Percentiles rank a stretch among this genome's conserved stretches.
Conservation (phyloP, 768 basidiomycete species). For the Dacryopinax primogenitus region DNA sequence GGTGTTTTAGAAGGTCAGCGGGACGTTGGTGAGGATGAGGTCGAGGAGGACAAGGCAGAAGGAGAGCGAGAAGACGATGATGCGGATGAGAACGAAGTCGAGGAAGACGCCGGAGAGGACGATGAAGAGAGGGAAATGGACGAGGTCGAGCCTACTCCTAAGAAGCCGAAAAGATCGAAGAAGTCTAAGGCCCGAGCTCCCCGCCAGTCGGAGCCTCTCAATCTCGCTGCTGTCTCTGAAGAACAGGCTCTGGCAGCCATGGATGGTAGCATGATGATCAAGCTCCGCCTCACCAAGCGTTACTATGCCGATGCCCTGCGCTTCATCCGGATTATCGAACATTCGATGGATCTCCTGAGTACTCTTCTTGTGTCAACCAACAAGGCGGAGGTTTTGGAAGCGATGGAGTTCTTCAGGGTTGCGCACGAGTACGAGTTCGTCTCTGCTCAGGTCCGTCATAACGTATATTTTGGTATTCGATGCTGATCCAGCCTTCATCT, state of each 20-base stretch:
- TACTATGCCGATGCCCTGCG: constrained; percentile 74
- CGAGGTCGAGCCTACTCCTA: constrained; percentile 14
- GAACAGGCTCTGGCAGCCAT: constrained; percentile 62
- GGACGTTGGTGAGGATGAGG: constrained; percentile 23
- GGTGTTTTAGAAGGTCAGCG: constrained; percentile 23
- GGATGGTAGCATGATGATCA: constrained; percentile 50
- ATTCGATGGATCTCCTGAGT: constrained; percentile 56
- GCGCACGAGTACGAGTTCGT: constrained; percentile 70
- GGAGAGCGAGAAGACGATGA: constrained; percentile 27
- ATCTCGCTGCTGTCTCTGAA: constrained; percentile 53
- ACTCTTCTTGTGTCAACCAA: constrained; percentile 68
- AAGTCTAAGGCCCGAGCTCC: constrained; percentile 37
- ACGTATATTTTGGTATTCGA: not conserved
- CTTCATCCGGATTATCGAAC: constrained; percentile 62
- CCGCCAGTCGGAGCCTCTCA: constrained; percentile 51
- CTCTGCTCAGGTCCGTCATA: constrained; percentile 48
- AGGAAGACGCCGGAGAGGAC: constrained; percentile 28
- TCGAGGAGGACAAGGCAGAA: no score
- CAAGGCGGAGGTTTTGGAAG: constrained; percentile 34
- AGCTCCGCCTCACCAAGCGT: constrained; percentile 62
- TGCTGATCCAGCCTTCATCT: constrained; percentile 12
- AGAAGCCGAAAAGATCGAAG: constrained; percentile 18
- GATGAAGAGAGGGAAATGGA: constrained; percentile 25
- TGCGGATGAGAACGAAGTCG: constrained; percentile 26
- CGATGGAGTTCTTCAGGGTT: constrained; percentile 66